phyloP scores from a whole-genome alignment of 495 filamentous ascomycete genomes.

The Filosporella fistucella region DNA sequence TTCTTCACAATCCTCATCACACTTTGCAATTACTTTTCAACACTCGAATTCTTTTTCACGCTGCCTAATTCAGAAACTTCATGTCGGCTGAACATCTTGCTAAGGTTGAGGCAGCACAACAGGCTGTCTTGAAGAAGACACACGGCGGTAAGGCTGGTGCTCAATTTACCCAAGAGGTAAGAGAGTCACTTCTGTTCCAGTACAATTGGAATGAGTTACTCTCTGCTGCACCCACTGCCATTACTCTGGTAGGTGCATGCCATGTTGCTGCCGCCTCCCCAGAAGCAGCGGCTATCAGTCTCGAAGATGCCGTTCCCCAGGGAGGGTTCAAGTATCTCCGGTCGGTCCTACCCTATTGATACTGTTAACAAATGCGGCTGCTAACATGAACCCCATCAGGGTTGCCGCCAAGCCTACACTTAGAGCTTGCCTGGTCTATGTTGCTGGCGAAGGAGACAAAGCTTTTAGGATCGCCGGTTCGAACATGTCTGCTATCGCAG shows the following conservation, averaged over 20 bases:
- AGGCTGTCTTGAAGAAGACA: background rate
- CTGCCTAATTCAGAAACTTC: background rate
- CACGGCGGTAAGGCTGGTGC: background rate
- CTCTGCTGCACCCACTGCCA: background rate
- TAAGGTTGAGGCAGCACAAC: background rate
- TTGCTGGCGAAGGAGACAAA: background rate
- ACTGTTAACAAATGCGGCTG: no score
- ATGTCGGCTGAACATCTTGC: background rate
- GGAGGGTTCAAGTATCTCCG: background rate
- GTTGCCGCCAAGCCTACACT: background rate
- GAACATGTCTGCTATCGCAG: background rate
- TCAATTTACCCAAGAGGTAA: background rate
- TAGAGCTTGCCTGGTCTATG: background rate
- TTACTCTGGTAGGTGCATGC: background rate
- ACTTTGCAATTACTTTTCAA: background rate
- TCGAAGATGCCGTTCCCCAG: background rate
- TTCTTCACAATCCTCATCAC: background rate
- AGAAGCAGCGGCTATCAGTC: background rate
- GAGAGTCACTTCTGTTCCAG: background rate
- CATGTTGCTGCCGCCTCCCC: background rate
- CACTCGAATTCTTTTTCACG: background rate
- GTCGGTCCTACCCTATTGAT: no score
- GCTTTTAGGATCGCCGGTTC: background rate
- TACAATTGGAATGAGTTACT: background rate
- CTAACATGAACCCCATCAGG: no score